Evolutionary conservation across 768 basidiomycete genomes (phyloP).

Genomic region (Sarcodon aspratus): DNA sequence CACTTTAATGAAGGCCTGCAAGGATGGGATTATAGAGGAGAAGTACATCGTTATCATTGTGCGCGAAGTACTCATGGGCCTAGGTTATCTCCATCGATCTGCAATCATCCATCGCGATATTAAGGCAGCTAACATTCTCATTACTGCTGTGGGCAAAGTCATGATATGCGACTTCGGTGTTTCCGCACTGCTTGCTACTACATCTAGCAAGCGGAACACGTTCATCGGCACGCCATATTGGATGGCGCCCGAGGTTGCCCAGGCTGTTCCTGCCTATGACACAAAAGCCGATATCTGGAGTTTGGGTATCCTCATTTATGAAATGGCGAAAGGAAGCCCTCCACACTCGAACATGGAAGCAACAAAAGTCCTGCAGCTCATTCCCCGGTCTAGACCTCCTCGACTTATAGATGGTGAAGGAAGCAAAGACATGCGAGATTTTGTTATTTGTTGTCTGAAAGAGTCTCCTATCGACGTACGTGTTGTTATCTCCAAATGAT

Average conservation of each 20-base stretch:
- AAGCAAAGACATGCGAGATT: constrained; percentile 80
- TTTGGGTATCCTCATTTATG: constrained; percentile 89
- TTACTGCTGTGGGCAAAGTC: constrained; percentile 81
- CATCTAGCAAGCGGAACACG: constrained; percentile 88
- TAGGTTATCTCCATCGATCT: constrained; percentile 87
- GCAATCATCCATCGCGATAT: constrained; percentile 96
- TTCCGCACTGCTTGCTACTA: constrained; percentile 78
- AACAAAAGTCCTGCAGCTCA: constrained; percentile 79
- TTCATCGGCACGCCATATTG: constrained; percentile 97
- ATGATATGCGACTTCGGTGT: constrained; percentile 99
- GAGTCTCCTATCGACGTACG: constrained; percentile 72
- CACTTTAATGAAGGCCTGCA: constrained; percentile 84
- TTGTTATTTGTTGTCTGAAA: constrained; percentile 71
- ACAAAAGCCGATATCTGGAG: constrained; percentile 99
- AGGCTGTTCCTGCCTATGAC: constrained; percentile 82
- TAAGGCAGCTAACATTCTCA: constrained; percentile 93
- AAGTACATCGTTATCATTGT: constrained; percentile 80
- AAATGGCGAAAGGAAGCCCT: constrained; percentile 94
- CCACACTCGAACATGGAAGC: constrained; percentile 83
- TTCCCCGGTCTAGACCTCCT: constrained; percentile 78
- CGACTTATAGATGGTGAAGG: constrained; percentile 68
- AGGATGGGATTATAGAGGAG: constrained; percentile 72
- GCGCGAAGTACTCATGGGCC: constrained; percentile 78
- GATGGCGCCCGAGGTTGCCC: constrained; percentile 99
- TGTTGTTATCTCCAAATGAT: neutral